phyloP scores from a whole-genome alignment of 352 stramenopile genomes.

The Phytophthora sojae region DNA sequence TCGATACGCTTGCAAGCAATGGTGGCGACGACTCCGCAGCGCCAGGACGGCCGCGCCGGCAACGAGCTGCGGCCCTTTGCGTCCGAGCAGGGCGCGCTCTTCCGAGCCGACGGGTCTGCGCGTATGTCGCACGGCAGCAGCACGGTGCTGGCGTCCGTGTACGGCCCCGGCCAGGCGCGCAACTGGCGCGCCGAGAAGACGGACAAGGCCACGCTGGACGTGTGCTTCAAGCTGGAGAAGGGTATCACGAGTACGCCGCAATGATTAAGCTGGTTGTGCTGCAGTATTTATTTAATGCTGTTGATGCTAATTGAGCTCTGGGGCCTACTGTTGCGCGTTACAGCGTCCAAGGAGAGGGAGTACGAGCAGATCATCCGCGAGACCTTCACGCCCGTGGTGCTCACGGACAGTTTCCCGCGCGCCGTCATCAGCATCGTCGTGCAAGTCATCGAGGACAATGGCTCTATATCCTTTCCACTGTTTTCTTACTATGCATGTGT shows the following conservation, averaged over 20 bases:
- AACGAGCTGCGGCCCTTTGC: slow-evolving; percentile 84
- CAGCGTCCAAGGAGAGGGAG: slow-evolving; percentile 86
- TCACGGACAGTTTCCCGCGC: slow-evolving; percentile 76
- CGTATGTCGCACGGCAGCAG: slow-evolving; percentile 83
- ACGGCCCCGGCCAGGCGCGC: slow-evolving; percentile 80
- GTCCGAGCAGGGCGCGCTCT: slow-evolving; percentile 79
- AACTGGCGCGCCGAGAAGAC: slow-evolving; percentile 73
- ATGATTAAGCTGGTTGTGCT: background rate
- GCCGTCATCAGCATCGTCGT: slow-evolving; percentile 89
- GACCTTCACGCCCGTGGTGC: slow-evolving; percentile 76
- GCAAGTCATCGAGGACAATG: slow-evolving; percentile 87
- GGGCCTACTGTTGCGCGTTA: background rate
- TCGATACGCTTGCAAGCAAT: slow-evolving; percentile 37
- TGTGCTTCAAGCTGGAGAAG: slow-evolving; percentile 86
- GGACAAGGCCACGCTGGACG: slow-evolving; percentile 70
- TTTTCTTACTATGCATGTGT: slow-evolving; percentile 29
- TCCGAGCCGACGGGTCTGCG: slow-evolving; percentile 80
- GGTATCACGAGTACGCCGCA: slow-evolving; percentile 63
- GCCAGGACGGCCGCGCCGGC: slow-evolving; percentile 68
- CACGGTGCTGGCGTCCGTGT: slow-evolving; percentile 77
- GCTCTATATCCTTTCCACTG: slow-evolving; percentile 65
- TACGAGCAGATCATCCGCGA: slow-evolving; percentile 85
- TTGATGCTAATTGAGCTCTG: background rate
- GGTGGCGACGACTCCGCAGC: slow-evolving; percentile 47
- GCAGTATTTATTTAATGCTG: background rate